Percentiles rank a stretch among this genome's conserved stretches.
Conservation (phyloP, 202 grass and related monocot genomes). For the Cymbopogon flexuosus region DNA sequence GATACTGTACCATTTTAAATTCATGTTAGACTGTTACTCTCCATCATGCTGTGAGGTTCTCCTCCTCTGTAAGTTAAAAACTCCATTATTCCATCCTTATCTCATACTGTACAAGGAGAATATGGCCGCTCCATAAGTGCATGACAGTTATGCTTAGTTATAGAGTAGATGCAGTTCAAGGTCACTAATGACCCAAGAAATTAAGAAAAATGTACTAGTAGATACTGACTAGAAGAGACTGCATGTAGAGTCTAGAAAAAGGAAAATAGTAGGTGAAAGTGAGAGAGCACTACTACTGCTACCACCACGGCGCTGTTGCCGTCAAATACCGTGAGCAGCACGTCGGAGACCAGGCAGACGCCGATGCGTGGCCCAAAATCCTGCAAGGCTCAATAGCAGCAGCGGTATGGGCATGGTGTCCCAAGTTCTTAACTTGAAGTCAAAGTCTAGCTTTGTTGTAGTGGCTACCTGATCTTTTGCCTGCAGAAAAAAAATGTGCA, state of each 20-base stretch:
- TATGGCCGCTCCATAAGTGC: too few species aligned
- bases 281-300: background rate
- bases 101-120: too few species aligned
- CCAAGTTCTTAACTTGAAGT: constrained; percentile 22
- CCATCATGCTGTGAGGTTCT: too few species aligned
- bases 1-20: background rate
- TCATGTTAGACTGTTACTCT: background rate
- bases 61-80: too few species aligned
- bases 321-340: constrained; percentile 28
- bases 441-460: constrained; percentile 23
- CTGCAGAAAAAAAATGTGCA: background rate
- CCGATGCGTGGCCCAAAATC: constrained; percentile 13
- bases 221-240: background rate
- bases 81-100: too few species aligned
- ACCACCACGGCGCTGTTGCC: background rate
- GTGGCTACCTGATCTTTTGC: background rate
- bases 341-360: constrained; percentile 12
- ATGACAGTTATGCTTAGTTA: too few species aligned
- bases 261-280: background rate
- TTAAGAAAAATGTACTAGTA: background rate
- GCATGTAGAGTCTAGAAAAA: background rate
- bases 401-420: background rate
- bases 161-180: background rate
- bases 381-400: background rate
- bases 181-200: background rate